These are phyloP conservation scores for Cryptomeria japonica DNA, from an alignment of 75 land plant genomes.

Conservation along the genomic window DNA sequence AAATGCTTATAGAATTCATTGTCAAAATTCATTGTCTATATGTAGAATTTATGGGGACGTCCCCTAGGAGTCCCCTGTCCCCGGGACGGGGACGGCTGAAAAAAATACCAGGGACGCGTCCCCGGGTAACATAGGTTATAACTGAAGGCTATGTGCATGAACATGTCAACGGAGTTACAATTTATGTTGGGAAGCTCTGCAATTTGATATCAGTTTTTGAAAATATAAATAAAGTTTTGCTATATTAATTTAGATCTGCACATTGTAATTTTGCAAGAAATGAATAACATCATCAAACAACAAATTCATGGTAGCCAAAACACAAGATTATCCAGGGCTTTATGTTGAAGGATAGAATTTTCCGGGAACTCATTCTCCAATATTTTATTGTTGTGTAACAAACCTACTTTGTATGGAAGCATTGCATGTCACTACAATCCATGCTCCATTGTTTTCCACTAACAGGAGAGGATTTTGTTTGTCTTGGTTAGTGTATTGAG, in stretches of 20 bases:
- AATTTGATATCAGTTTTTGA: background rate
- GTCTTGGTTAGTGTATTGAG: too few relatives aligned
- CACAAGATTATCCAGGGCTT: background rate
- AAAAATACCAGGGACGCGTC: too few relatives aligned
- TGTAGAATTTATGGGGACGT: too few relatives aligned
- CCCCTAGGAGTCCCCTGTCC: too few relatives aligned
- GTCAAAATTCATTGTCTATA: too few relatives aligned
- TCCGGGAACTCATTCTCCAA: background rate
- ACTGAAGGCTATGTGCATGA: background rate
- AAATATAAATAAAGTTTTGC: background rate
- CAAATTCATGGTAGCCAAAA: background rate
- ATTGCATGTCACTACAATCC: too few relatives aligned
- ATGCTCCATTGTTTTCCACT: too few relatives aligned
- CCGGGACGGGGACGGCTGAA: too few relatives aligned
- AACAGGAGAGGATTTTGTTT: too few relatives aligned
- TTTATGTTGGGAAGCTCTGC: background rate
- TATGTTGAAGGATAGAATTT: background rate
- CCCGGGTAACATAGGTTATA: too few relatives aligned
- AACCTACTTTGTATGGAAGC: background rate
- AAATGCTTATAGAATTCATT: too few relatives aligned
- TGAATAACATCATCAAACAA: background rate
- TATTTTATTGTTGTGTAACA: background rate
- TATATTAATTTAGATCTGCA: background rate
- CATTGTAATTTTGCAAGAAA: background rate
- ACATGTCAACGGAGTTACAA: background rate